These are phyloP conservation scores for Blastobotrys robertii DNA, from an alignment of 805 yeast species.

Conservation along the genomic window DNA sequence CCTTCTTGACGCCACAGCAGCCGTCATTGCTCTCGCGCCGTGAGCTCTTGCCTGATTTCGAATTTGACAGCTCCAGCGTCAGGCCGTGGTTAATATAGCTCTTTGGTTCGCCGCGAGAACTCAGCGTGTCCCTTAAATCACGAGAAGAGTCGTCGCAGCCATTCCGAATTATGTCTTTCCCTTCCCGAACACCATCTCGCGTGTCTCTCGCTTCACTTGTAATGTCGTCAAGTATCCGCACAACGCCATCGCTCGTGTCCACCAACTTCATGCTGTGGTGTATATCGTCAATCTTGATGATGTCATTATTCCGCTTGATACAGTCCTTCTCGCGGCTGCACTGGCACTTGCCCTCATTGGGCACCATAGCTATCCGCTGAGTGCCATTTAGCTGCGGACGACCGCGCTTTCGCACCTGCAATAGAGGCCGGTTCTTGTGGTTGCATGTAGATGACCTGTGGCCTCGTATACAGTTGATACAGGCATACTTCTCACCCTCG, in stretches of 20 bases:
- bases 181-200: too few relatives aligned
- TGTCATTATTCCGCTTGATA: not conserved
- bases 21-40: not conserved
- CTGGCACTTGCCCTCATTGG: constrained; percentile 12
- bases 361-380: constrained; percentile 42
- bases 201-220: too few relatives aligned
- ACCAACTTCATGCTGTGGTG: too few relatives aligned
- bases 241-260: too few relatives aligned
- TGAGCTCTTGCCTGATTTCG: too few relatives aligned
- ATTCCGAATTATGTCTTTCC: too few relatives aligned
- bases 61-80: too few relatives aligned
- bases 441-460: constrained; percentile 83
- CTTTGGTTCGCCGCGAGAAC: not conserved
- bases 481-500: constrained; percentile 72
- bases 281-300: not conserved
- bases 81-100: not conserved
- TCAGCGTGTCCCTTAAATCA: too few relatives aligned
- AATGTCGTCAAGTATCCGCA: too few relatives aligned
- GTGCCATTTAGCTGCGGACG: constrained; percentile 50
- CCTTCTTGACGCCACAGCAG: not conserved
- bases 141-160: not conserved
- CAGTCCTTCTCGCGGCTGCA: not conserved
- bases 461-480: constrained; percentile 73
- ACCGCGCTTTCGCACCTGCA: constrained; percentile 85
- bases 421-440: constrained; percentile 69